A percentile compares a stretch with the other conserved stretches of the same genome.
Evolutionary conservation across 1,284 basidiomycete genomes (phyloP).

Genomic region (Sanguinoderma infundibulare): DNA sequence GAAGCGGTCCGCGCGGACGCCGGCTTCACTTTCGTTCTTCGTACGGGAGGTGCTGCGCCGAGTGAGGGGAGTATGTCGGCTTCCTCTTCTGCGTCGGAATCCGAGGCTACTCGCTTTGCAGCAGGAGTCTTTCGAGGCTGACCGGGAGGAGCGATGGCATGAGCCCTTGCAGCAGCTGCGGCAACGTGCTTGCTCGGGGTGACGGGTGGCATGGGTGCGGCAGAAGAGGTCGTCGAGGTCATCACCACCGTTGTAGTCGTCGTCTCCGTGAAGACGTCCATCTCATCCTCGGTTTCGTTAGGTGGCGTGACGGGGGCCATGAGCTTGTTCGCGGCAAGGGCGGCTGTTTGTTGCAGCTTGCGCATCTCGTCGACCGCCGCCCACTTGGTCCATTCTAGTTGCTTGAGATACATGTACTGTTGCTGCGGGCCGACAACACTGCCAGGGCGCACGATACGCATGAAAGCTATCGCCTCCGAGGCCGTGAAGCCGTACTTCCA

Average conservation of each 20-base stretch:
- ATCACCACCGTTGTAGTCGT: constrained; percentile 37
- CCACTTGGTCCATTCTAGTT: constrained; percentile 94
- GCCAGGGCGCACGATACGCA: constrained; percentile 96
- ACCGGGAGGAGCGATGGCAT: constrained; percentile 73
- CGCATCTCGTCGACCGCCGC: constrained; percentile 80
- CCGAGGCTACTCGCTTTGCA: constrained; percentile 69
- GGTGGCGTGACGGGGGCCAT: constrained; percentile 84
- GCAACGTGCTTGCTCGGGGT: constrained; percentile 79
- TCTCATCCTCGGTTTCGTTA: constrained; percentile 67
- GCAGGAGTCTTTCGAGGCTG: constrained; percentile 87
- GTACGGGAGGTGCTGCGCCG: constrained; percentile 46
- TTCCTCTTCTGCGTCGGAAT: constrained; percentile 58
- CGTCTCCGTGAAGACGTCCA: constrained; percentile 44
- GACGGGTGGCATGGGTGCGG: constrained; percentile 61
- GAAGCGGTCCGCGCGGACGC: constrained; percentile 42
- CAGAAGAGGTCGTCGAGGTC: constrained; percentile 37
- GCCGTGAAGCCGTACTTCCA: constrained; percentile 99
- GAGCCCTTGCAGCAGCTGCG: constrained; percentile 67
- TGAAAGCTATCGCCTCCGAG: constrained; percentile 95
- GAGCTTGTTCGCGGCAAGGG: constrained; percentile 49
- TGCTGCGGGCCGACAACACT: constrained; percentile 95
- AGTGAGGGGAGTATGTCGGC: constrained; percentile 68
- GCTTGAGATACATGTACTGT: constrained; percentile 97
- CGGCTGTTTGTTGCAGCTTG: constrained; percentile 48
- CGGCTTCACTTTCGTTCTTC: constrained; percentile 48